Evolutionary conservation across 1,284 basidiomycete species (phyloP).

Genomic region (Trametes pubescens): DNA sequence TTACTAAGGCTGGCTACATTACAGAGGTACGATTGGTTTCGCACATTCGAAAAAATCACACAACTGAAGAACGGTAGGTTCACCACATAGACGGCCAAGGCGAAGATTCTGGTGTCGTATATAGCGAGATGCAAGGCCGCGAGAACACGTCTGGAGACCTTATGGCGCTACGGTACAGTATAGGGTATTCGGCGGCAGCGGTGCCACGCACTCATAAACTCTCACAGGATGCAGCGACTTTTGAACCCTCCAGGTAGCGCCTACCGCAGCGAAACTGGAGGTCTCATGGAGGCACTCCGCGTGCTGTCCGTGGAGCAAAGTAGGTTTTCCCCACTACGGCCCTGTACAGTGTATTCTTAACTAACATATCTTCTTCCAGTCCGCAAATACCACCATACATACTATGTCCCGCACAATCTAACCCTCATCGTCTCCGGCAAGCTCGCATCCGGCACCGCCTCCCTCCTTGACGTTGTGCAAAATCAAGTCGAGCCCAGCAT

Average conservation of each 20-base stretch:
- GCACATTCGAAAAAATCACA: neutral
- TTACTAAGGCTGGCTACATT: constrained; percentile 89
- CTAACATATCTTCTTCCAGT: no score
- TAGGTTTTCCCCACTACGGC: no score
- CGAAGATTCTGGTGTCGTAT: constrained; percentile 96
- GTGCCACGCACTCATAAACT: constrained; percentile 19
- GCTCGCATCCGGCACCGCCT: constrained; percentile 72
- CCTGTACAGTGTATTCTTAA: no score
- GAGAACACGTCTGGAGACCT: constrained; percentile 93
- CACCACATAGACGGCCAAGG: constrained; percentile 94
- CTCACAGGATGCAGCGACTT: constrained; percentile 74
- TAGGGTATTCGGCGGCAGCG: constrained; percentile 5
- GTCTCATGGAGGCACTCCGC: constrained; percentile 92
- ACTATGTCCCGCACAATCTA: constrained; percentile 96
- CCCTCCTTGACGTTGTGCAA: constrained; percentile 81
- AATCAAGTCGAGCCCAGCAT: constrained; percentile 85
- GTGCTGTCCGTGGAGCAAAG: constrained; percentile 91
- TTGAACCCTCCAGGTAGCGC: constrained; percentile 87
- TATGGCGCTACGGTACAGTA: constrained; percentile 81
- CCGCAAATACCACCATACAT: constrained; percentile 87
- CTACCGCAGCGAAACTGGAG: constrained; percentile 97
- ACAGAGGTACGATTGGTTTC: constrained; percentile 72
- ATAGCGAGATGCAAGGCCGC: constrained; percentile 98
- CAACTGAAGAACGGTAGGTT: constrained; percentile 56
- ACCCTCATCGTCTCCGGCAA: constrained; percentile 86